A percentile compares a stretch with the other conserved stretches of the same genome.
These are phyloP conservation scores for Corynespora cassiicola DNA, from an alignment of 2,329 filamentous ascomycete genomes.

Conservation along the genomic window DNA sequence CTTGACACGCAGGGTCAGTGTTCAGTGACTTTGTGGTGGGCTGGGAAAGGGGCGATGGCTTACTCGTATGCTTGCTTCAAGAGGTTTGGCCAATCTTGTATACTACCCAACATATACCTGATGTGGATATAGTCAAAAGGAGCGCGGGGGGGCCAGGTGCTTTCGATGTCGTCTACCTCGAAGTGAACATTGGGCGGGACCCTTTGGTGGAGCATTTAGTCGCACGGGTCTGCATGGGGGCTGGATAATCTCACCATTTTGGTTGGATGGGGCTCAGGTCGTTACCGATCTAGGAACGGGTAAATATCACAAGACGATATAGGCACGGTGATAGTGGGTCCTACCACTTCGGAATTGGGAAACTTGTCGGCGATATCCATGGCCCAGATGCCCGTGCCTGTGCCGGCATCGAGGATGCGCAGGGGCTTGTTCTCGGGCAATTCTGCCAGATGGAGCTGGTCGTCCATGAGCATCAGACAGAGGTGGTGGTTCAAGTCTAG, in stretches of 20 bases:
- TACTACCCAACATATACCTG: conserved; percentile 57
- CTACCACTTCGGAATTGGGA: conserved; percentile 17
- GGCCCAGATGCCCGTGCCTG: conserved; percentile 30
- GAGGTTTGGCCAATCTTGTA: conserved; percentile 61
- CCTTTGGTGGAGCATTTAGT: conserved; percentile 19
- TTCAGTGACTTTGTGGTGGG: background rate
- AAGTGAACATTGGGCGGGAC: conserved; percentile 68
- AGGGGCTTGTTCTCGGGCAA: conserved; percentile 2
- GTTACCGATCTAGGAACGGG: no score
- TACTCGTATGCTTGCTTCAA: conserved; percentile 54
- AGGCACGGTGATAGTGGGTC: no score
- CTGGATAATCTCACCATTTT: conserved; percentile 20
- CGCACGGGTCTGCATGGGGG: background rate
- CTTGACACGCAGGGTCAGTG: conserved; percentile 30
- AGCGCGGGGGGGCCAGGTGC: conserved; percentile 60
- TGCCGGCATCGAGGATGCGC: conserved; percentile 27
- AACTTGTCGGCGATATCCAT: conserved; percentile 31
- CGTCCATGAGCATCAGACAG: conserved; percentile 21
- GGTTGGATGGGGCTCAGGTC: conserved; percentile 60
- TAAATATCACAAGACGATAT: no score
- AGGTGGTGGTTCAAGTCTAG: conserved; percentile 32
- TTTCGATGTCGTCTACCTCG: conserved; percentile 68
- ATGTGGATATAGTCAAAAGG: conserved; percentile 65
- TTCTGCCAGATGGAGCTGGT: no score
- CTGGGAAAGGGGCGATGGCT: conserved; percentile 1